phyloP scores from a whole-genome alignment of 306 rosid species.

The Quercus mongolica region DNA sequence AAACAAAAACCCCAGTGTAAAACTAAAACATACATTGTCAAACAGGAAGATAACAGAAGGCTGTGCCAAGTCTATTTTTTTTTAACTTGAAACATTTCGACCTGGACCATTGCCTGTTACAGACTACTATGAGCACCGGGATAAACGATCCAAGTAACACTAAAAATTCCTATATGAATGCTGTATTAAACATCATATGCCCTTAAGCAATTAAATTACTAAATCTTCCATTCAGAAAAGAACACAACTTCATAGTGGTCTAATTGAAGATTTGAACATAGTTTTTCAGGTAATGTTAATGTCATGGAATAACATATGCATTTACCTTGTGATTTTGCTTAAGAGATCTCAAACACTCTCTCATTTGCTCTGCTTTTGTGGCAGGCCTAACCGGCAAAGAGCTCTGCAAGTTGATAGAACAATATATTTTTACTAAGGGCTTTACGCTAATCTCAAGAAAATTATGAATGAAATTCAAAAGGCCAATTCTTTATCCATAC shows the following conservation, averaged over 20 bases:
- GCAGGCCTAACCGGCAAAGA: slow-evolving; percentile 79
- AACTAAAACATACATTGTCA: not conserved
- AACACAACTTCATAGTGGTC: not conserved
- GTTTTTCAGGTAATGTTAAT: not conserved
- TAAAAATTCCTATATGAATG: not conserved
- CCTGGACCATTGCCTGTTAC: not conserved
- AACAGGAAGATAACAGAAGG: not conserved
- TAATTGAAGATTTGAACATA: slow-evolving; percentile 6
- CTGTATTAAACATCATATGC: not conserved
- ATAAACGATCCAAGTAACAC: not conserved
- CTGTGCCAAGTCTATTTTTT: not conserved
- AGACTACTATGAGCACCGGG: not conserved
- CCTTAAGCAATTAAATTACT: not conserved
- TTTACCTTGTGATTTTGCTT: slow-evolving; percentile 92
- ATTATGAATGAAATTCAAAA: not conserved
- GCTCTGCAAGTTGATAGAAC: slow-evolving; percentile 42
- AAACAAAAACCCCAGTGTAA: no score
- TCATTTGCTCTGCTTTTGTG: slow-evolving; percentile 87
- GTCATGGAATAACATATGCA: slow-evolving; percentile 4
- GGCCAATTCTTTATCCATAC: slow-evolving; percentile 9
- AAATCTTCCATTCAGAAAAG: not conserved
- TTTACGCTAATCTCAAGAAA: not conserved
- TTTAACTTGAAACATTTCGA: not conserved
- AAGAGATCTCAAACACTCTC: slow-evolving; percentile 89
- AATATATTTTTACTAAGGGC: slow-evolving; percentile 2